Evolutionary conservation across 352 stramenopile species (phyloP).

Genomic region (Blastocystis sp.): DNA sequence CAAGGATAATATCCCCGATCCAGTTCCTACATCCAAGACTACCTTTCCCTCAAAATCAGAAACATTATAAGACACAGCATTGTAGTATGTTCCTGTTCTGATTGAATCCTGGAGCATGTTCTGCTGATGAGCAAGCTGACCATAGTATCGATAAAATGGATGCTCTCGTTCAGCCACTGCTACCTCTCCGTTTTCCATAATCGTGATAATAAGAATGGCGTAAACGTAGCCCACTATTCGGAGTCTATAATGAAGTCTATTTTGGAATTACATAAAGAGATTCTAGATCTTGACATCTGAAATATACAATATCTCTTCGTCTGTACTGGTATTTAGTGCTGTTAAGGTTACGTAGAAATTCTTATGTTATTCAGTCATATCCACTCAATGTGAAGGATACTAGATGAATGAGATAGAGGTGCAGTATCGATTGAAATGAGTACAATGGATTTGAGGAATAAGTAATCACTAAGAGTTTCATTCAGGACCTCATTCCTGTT

Average conservation of each 20-base stretch:
- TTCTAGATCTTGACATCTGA: too few species aligned
- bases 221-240: too few species aligned
- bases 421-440: too few species aligned
- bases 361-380: neutral
- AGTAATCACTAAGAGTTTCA: too few species aligned
- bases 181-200: constrained; percentile 56
- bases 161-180: constrained; percentile 66
- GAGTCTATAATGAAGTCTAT: too few species aligned
- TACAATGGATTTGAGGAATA: too few species aligned
- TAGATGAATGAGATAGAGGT: too few species aligned
- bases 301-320: neutral
- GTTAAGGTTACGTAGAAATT: neutral
- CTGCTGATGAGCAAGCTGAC: constrained; percentile 93
- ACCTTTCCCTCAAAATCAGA: constrained; percentile 89
- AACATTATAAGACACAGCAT: constrained; percentile 88
- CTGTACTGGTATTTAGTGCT: neutral
- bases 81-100: constrained; percentile 93
- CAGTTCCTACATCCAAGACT: constrained; percentile 96
- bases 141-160: constrained; percentile 86
- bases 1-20: constrained; percentile 93
- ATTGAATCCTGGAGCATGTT: constrained; percentile 99
- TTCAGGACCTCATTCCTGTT: too few species aligned
- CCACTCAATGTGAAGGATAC: neutral
- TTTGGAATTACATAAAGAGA: too few species aligned
- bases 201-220: neutral